phyloP scores from a whole-genome alignment of 345 rosid species.

The Euphorbia peplus region DNA sequence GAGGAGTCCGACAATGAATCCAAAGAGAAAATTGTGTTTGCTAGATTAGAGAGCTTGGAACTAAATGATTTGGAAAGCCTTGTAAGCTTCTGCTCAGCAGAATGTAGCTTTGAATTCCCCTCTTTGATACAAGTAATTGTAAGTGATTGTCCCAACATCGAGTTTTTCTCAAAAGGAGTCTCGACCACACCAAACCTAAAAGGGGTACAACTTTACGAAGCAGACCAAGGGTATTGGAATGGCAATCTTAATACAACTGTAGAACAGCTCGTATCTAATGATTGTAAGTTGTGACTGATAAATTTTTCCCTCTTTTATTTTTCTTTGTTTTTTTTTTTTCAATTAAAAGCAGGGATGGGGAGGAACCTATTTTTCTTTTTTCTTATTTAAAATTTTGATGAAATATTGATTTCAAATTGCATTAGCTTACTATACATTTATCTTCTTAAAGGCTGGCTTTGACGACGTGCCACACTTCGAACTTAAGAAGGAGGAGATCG shows the following conservation, averaged over 20 bases:
- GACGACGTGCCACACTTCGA: background rate
- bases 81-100: background rate
- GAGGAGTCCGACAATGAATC: constrained; percentile 11
- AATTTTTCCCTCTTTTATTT: too few species aligned
- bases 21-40: background rate
- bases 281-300: background rate
- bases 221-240: background rate
- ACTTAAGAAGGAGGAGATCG: background rate
- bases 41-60: constrained; percentile 7
- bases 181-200: background rate
- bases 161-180: background rate
- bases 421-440: background rate
- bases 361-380: too few species aligned
- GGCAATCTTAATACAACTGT: background rate
- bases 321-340: too few species aligned
- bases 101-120: background rate
- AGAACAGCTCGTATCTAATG: background rate
- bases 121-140: background rate
- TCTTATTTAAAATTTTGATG: too few species aligned
- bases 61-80: constrained; percentile 5
- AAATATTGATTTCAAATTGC: background rate
- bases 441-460: background rate
- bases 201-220: background rate
- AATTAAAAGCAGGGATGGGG: too few species aligned
- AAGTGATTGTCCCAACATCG: background rate